phyloP scores from a whole-genome alignment of 2,329 filamentous ascomycete species.

The Blumeriella jaapii region DNA sequence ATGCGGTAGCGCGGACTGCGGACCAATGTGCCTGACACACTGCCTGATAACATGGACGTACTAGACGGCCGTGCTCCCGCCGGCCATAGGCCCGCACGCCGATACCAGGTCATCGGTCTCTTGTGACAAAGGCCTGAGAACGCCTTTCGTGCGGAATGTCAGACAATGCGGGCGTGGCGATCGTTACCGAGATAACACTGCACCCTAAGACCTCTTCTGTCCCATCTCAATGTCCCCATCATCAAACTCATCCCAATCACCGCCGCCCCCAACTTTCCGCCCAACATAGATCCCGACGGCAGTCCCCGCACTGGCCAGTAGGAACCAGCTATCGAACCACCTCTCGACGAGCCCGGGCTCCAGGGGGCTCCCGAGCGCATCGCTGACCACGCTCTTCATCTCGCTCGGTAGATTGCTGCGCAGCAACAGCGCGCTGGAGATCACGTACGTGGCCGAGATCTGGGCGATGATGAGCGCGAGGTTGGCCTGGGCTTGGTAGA shows the following conservation, averaged over 20 bases:
- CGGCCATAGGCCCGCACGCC: no score
- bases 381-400: constrained; percentile 64
- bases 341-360: constrained; percentile 58
- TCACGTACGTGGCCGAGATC: constrained; percentile 75
- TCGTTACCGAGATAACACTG: no score
- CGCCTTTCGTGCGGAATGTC: no score
- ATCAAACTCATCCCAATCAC: constrained; percentile 46
- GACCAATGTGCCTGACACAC: no score
- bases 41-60: no score
- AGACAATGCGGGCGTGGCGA: no score
- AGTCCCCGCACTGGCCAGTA: constrained; percentile 55
- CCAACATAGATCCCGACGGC: constrained; percentile 64
- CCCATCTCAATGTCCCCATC: constrained; percentile 58
- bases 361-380: constrained; percentile 66
- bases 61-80: no score
- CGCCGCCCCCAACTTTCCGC: constrained; percentile 41
- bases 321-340: constrained; percentile 85
- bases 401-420: constrained; percentile 68
- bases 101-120: no score
- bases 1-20: no score
- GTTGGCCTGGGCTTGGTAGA: constrained; percentile 61
- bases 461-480: constrained; percentile 71
- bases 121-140: no score
- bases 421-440: constrained; percentile 65
- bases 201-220: constrained; percentile 48